These are phyloP conservation scores for Eragrostis nindensis DNA, from an alignment of 176 grass and related monocot species.

Conservation along the genomic window DNA sequence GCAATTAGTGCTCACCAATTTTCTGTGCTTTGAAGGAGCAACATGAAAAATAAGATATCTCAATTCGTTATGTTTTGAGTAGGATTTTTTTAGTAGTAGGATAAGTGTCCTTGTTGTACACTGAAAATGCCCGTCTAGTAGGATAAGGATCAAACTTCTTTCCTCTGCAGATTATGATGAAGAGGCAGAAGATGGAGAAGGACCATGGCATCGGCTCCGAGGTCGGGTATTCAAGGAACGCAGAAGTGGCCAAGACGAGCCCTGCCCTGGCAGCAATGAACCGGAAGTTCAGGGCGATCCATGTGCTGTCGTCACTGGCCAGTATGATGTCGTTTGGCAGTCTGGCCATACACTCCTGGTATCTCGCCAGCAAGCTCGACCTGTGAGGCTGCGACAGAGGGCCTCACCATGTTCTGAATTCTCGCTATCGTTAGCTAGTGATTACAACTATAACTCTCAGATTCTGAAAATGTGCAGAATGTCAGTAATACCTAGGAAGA, in stretches of 20 bases:
- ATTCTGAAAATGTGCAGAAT: too few species aligned
- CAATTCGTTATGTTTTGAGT: too few species aligned
- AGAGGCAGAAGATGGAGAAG: slow-evolving; percentile 84
- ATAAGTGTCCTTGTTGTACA: too few species aligned
- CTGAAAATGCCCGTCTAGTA: too few species aligned
- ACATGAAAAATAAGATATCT: too few species aligned
- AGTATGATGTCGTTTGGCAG: slow-evolving; percentile 79
- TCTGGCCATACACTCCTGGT: slow-evolving; percentile 91
- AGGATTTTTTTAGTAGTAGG: too few species aligned
- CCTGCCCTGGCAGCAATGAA: slow-evolving; percentile 63
- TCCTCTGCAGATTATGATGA: slow-evolving; percentile 68
- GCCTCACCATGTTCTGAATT: background rate
- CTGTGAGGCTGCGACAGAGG: slow-evolving; percentile 36
- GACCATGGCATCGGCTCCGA: slow-evolving; percentile 67
- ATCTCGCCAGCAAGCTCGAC: slow-evolving; percentile 72
- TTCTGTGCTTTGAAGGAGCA: background rate
- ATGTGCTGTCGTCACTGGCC: slow-evolving; percentile 74
- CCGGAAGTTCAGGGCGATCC: slow-evolving; percentile 86
- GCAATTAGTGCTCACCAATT: background rate
- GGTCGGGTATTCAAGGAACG: slow-evolving; percentile 69
- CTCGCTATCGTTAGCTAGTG: background rate
- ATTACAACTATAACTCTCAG: too few species aligned
- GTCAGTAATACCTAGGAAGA: too few species aligned
- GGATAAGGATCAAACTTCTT: background rate
- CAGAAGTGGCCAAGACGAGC: slow-evolving; percentile 55